These are phyloP conservation scores for Xylaria curta DNA, from an alignment of 495 filamentous ascomycete genomes.

Conservation along the genomic window DNA sequence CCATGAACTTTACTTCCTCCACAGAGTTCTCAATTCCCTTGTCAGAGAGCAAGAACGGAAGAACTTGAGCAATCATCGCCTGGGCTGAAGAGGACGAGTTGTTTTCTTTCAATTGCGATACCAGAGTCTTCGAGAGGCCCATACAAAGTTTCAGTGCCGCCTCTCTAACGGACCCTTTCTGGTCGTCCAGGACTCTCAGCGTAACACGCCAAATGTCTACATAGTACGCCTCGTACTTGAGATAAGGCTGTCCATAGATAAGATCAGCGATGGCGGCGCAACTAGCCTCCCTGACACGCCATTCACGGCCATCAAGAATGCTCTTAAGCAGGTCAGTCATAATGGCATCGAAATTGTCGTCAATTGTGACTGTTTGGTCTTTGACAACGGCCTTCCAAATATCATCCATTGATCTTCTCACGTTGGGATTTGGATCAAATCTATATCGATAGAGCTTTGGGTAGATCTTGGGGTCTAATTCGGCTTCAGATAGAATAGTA, in stretches of 20 bases:
- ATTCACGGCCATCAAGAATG: conserved; percentile 82
- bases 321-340: conserved; percentile 84
- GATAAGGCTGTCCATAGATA: conserved; percentile 73
- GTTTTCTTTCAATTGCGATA: conserved; percentile 82
- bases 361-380: conserved; percentile 74
- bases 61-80: conserved; percentile 78
- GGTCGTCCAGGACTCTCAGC: conserved; percentile 90
- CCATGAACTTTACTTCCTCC: conserved; percentile 79
- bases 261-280: conserved; percentile 90
- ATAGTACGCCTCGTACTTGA: conserved; percentile 82
- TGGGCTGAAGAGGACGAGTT: conserved; percentile 72
- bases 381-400: conserved; percentile 95
- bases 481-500: conserved; percentile 86
- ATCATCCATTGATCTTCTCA: conserved; percentile 92
- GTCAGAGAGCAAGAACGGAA: conserved; percentile 90
- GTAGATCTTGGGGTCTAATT: conserved; percentile 90
- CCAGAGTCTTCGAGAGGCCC: conserved; percentile 79
- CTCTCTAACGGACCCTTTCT: conserved; percentile 84
- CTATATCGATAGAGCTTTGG: conserved; percentile 92
- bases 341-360: conserved; percentile 80
- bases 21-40: conserved; percentile 87
- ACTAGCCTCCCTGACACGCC: conserved; percentile 89
- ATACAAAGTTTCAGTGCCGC: conserved; percentile 84
- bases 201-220: conserved; percentile 80
- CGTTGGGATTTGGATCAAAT: conserved; percentile 92